phyloP scores from a whole-genome alignment of 2,329 filamentous ascomycete genomes.

The Diaporthe eres region DNA sequence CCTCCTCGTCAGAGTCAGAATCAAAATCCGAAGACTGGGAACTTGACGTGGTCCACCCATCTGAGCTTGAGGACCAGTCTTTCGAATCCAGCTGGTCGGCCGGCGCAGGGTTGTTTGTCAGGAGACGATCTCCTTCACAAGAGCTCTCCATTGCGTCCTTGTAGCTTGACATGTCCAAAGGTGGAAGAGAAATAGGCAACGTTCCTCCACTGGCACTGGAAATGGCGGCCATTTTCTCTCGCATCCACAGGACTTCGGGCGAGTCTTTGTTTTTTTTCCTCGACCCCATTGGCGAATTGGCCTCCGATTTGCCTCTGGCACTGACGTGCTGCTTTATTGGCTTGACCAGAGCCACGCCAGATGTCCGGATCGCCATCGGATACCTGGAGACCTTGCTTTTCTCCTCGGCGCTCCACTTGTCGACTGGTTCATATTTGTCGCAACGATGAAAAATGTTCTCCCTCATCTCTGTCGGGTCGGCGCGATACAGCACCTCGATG shows the following conservation, averaged over 20 bases:
- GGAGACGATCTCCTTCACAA: background rate
- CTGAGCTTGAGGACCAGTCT: background rate
- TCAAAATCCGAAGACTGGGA: background rate
- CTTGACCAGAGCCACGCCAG: too few species aligned
- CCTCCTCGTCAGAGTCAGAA: background rate
- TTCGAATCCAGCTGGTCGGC: background rate
- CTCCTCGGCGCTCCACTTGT: background rate
- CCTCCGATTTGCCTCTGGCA: too few species aligned
- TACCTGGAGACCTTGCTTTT: background rate
- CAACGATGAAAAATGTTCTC: too few species aligned
- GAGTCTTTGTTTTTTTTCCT: background rate
- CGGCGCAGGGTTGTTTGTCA: background rate
- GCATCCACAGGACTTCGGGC: too few species aligned
- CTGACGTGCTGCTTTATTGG: accelerated
- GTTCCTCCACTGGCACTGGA: too few species aligned
- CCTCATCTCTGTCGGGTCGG: background rate
- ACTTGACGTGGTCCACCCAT: background rate
- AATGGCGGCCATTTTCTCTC: background rate
- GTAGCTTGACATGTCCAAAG: background rate
- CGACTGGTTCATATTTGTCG: background rate
- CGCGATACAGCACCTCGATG: background rate
- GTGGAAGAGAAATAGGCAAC: background rate
- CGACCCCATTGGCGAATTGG: background rate
- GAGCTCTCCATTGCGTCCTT: background rate
- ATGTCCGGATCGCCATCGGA: background rate